Evolutionary conservation across 306 rosid species (phyloP), one percentile per base, ranked within the genome.

Genomic region (Lotus japonicus): DNA sequence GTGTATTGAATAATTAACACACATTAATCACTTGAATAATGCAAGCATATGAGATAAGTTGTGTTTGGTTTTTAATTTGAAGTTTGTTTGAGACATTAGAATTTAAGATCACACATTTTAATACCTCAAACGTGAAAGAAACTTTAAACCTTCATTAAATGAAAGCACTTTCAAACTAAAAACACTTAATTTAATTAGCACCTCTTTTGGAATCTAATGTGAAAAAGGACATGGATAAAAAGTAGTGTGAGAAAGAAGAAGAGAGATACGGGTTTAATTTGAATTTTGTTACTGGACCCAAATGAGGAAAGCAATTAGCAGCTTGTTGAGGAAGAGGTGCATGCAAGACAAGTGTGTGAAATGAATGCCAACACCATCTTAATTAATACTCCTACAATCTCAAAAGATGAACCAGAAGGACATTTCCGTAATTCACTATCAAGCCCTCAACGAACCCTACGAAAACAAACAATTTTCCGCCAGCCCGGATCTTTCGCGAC

Each of bases 401-500:
- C n/a, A 15, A 53, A 23, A 13, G 8, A 59, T 18, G 11, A 12
- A 1, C 2, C 4, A 0, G 0, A 39, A 69, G 84, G 83, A 6
- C 23, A 58, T 11, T 77, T 61, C 19, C 11, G 91, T 80, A 51
- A 80, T 57, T 1, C 0, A 0, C 1, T 56, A 45, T 10, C 66
- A 81, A 72, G n/a, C n/a, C n/a, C n/a, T n/a, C n/a, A 26, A 2
- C 72, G n/a, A 74, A 53, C 63, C 81, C 81, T 70, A 80, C 63
- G 73, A 77, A 31, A 80, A 72, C 81, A 77, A 79, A 72, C 76
- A 79, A 70, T 82, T 80, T 79, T 81, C 64, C 59, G 44, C 76
- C 71, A 81, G 80, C 83, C 95, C 88, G 96, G 96, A 88, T 85
- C 86, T 83, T 88, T 83, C 91, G 91, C 96, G 80, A 77, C 82